phyloP scores from a whole-genome alignment of 2,329 filamentous ascomycete genomes.

The Alternaria solani region DNA sequence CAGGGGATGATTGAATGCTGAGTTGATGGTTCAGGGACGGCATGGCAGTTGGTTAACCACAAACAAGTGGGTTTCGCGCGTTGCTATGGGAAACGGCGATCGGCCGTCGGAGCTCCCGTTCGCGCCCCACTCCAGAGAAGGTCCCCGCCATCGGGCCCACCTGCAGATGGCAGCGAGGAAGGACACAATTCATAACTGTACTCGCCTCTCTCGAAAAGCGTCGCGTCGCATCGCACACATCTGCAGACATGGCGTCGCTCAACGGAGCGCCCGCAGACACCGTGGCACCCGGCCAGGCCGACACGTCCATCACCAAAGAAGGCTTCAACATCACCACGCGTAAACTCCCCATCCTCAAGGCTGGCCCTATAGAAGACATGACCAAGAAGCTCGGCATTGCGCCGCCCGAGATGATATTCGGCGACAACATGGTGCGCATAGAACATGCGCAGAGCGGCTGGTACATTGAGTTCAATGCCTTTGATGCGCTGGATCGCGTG shows the following conservation, averaged over 20 bases:
- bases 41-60: conserved; percentile 15
- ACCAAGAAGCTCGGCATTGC: conserved; percentile 80
- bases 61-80: conserved; percentile 24
- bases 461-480: conserved; percentile 82
- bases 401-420: conserved; percentile 98
- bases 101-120: conserved; percentile 16
- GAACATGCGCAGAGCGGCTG: conserved; percentile 78
- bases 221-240: conserved; percentile 1
- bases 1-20: conserved; percentile 15
- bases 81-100: conserved; percentile 22
- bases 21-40: conserved; percentile 14
- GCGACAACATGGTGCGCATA: conserved; percentile 85
- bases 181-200: not conserved
- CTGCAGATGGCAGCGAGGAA: conserved; percentile 5
- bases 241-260: conserved; percentile 31
- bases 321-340: conserved; percentile 80
- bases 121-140: conserved; percentile 6
- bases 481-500: conserved; percentile 86
- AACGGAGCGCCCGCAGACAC: conserved; percentile 47
- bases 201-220: not conserved
- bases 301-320: conserved; percentile 47
- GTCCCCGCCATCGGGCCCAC: conserved; percentile 21
- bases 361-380: conserved; percentile 88
- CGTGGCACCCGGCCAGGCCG: conserved; percentile 42
- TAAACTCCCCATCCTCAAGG: conserved; percentile 94